phyloP scores from a whole-genome alignment of 139 green algal species.

The Dunaliella primolecta region DNA sequence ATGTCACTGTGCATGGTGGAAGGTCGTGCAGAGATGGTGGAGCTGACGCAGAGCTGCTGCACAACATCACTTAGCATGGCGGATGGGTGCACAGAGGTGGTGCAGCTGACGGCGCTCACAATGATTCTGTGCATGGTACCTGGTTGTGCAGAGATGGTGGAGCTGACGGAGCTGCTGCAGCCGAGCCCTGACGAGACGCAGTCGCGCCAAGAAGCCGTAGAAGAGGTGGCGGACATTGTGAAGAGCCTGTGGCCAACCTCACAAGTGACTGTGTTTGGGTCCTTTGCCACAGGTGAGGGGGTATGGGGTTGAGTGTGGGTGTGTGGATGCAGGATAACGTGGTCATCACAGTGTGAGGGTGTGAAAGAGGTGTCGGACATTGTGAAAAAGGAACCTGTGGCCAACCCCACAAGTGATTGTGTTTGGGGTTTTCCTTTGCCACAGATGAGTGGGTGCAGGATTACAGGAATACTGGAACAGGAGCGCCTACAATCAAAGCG shows the following conservation, averaged over 20 bases:
- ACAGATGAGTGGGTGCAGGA: no score
- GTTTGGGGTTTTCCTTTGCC: no score
- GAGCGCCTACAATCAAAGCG: no score
- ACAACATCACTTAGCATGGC: no score
- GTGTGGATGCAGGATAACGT: background rate
- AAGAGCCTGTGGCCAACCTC: conserved; percentile 65
- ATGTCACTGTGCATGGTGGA: background rate
- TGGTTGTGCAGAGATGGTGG: conserved; percentile 34
- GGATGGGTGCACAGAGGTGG: background rate
- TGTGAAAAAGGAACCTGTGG: no score
- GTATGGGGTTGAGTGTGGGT: no score
- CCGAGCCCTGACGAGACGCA: conserved; percentile 33
- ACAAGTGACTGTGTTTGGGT: conserved; percentile 71
- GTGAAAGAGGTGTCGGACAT: no score
- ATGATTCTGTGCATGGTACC: background rate
- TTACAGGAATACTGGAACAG: no score
- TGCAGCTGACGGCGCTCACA: background rate
- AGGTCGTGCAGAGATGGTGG: conserved; percentile 35
- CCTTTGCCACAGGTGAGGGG: conserved; percentile 60
- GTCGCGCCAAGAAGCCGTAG: conserved; percentile 29
- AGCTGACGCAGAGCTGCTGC: conserved; percentile 40
- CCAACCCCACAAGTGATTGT: no score
- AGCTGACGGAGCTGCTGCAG: conserved; percentile 41
- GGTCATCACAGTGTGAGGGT: background rate
- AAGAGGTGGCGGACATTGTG: conserved; percentile 48